Evolutionary conservation across 2,329 filamentous ascomycete genomes (phyloP).

Genomic region (Neocucurbitaria cava): DNA sequence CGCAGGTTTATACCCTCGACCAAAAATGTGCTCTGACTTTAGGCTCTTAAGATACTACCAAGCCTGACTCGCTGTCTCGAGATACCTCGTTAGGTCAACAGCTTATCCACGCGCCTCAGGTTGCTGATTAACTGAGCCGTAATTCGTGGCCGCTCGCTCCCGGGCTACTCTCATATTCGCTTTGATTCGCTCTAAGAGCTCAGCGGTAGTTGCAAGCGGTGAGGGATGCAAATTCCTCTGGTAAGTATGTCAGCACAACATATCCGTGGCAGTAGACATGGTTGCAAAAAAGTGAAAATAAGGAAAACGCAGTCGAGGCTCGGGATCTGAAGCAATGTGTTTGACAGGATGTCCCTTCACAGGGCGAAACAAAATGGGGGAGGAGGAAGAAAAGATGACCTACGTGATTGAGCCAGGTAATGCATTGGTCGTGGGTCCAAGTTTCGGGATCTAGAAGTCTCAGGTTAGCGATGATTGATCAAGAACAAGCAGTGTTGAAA

Average conservation of each 20-base stretch:
- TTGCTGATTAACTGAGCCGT: not conserved
- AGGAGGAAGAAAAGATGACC: conserved; percentile 44
- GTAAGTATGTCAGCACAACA: not conserved
- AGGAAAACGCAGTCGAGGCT: not conserved
- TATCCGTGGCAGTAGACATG: not conserved
- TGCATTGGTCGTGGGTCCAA: conserved; percentile 83
- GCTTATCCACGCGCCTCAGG: not conserved
- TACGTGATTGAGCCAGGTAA: conserved; percentile 82
- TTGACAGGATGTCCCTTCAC: too few relatives aligned
- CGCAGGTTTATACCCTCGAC: not conserved
- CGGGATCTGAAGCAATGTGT: not conserved
- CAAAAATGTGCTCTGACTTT: not conserved
- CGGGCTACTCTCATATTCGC: conserved; percentile 65
- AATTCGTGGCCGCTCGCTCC: conserved; percentile 16
- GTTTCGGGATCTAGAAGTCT: conserved; percentile 62
- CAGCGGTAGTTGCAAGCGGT: conserved; percentile 64
- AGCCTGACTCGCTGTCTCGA: not conserved
- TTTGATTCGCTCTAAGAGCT: conserved; percentile 72
- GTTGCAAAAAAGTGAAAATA: not conserved
- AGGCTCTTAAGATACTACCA: not conserved
- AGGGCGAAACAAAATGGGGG: not conserved
- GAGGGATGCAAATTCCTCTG: conserved; percentile 71
- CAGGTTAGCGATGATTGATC: not conserved
- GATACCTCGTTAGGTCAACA: not conserved
- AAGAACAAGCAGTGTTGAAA: not conserved